These are phyloP conservation scores for Solanum hybrid DNA, from an alignment of 305 asterid genomes.

Conservation along the genomic window DNA sequence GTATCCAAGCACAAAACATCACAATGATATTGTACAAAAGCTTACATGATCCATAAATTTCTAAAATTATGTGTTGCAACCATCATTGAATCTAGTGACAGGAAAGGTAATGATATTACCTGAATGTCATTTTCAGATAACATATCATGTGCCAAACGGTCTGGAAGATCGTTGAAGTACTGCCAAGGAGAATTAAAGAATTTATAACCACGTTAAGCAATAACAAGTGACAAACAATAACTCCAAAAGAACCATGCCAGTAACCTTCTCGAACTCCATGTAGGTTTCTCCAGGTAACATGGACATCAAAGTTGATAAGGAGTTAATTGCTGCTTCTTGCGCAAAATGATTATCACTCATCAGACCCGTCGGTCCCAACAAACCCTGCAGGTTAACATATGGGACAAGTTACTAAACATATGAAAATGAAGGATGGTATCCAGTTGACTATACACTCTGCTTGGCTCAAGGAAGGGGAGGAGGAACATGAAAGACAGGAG, in stretches of 20 bases:
- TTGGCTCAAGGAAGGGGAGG: not conserved
- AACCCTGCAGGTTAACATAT: slow-evolving; percentile 40
- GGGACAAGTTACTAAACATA: not conserved
- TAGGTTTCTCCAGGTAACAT: slow-evolving; percentile 78
- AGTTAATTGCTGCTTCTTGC: slow-evolving; percentile 69
- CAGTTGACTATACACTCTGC: not conserved
- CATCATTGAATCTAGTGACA: not conserved
- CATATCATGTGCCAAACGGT: slow-evolving; percentile 55
- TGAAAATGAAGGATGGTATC: not conserved
- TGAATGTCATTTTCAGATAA: slow-evolving; percentile 79
- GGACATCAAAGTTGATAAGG: slow-evolving; percentile 82
- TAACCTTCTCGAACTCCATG: slow-evolving; percentile 80
- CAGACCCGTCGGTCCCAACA: slow-evolving; percentile 72
- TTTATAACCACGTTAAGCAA: not conserved
- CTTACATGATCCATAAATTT: not conserved
- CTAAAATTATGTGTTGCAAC: not conserved
- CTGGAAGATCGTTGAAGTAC: slow-evolving; percentile 72
- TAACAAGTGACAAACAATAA: slow-evolving; percentile 6
- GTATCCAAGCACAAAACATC: not conserved
- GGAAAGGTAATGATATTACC: slow-evolving; percentile 33
- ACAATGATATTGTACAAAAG: not conserved
- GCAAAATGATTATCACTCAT: slow-evolving; percentile 54
- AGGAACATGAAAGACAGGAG: not conserved
- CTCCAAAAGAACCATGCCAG: slow-evolving; percentile 1
- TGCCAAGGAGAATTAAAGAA: slow-evolving; percentile 30